A percentile compares a stretch with the other conserved stretches of the same genome.
These are phyloP conservation scores for Claviceps quebecensis DNA, from an alignment of 2,329 filamentous ascomycete genomes.

Conservation along the genomic window DNA sequence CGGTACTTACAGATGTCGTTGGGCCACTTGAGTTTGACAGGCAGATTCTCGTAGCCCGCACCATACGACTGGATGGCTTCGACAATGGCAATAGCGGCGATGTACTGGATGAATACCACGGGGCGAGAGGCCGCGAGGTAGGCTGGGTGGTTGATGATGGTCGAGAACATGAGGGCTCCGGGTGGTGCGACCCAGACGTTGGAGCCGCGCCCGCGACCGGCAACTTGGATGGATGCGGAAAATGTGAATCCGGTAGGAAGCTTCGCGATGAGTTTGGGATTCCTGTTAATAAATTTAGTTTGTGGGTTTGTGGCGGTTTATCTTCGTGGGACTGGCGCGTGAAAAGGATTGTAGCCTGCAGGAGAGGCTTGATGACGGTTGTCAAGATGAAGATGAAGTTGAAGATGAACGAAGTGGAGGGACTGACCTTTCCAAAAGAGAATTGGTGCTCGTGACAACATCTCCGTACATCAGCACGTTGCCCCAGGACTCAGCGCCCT, in stretches of 20 bases:
- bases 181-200: slow-evolving; percentile 94
- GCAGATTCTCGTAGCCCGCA: slow-evolving; percentile 56
- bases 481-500: slow-evolving; percentile 56
- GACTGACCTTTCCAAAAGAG: slow-evolving; percentile 69
- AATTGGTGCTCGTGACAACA: slow-evolving; percentile 88
- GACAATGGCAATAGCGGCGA: slow-evolving; percentile 76
- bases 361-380: background rate
- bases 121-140: slow-evolving; percentile 58
- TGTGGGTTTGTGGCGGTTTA: background rate
- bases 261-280: slow-evolving; percentile 58
- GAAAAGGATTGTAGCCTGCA: background rate
- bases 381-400: background rate
- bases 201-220: slow-evolving; percentile 72
- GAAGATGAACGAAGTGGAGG: background rate
- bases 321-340: background rate
- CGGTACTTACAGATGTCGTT: slow-evolving; percentile 67
- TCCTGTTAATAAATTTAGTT: slow-evolving; percentile 32
- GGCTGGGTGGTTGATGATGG: slow-evolving; percentile 70
- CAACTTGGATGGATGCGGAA: slow-evolving; percentile 75
- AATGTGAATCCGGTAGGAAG: slow-evolving; percentile 79
- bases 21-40: slow-evolving; percentile 89
- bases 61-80: slow-evolving; percentile 73
- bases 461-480: slow-evolving; percentile 72
- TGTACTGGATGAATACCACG: slow-evolving; percentile 87
- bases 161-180: slow-evolving; percentile 77